A percentile compares a stretch with the other conserved stretches of the same genome.
Conservation (phyloP, 1,284 basidiomycete genomes). For the Ceratobasidium sp. region DNA sequence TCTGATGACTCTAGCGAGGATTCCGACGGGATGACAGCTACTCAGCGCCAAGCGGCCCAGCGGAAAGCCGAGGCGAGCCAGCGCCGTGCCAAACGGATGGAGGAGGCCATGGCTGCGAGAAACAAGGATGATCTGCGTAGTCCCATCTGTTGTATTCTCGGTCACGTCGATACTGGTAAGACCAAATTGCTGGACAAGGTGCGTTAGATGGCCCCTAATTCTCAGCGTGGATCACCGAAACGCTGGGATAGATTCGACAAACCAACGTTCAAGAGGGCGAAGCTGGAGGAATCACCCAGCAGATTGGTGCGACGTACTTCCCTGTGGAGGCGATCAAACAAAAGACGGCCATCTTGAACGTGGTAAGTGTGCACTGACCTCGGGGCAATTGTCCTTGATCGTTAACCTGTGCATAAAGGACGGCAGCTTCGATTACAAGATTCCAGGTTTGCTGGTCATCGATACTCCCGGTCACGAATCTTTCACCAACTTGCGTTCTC, state of each 20-base stretch:
- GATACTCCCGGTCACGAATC: conserved; percentile 99
- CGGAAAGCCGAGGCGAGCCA: conserved; percentile 85
- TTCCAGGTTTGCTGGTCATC: conserved; percentile 95
- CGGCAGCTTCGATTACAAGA: conserved; percentile 88
- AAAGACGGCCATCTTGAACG: conserved; percentile 93
- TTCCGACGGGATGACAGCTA: conserved; percentile 66
- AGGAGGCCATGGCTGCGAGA: conserved; percentile 85
- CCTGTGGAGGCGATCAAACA: conserved; percentile 94
- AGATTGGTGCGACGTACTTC: conserved; percentile 99
- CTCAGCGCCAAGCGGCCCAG: conserved; percentile 73
- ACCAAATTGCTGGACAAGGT: conserved; percentile 98
- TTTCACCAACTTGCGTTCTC: conserved; percentile 95
- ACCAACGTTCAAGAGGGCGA: conserved; percentile 99
- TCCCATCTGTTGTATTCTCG: conserved; percentile 99
- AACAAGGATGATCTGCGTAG: conserved; percentile 91
- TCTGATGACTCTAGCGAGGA: conserved; percentile 56
- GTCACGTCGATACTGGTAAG: conserved; percentile 99
- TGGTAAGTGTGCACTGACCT: conserved; percentile 53
- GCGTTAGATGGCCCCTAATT: conserved; percentile 39
- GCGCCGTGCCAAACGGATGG: conserved; percentile 80
- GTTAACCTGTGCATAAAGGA: conserved; percentile 56
- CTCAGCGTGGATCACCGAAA: background rate
- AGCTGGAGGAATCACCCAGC: conserved; percentile 99
- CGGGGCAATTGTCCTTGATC: conserved; percentile 27
- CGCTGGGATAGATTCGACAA: conserved; percentile 83